phyloP scores from a whole-genome alignment of 768 basidiomycete species.

The Phylloporus arenicola region DNA sequence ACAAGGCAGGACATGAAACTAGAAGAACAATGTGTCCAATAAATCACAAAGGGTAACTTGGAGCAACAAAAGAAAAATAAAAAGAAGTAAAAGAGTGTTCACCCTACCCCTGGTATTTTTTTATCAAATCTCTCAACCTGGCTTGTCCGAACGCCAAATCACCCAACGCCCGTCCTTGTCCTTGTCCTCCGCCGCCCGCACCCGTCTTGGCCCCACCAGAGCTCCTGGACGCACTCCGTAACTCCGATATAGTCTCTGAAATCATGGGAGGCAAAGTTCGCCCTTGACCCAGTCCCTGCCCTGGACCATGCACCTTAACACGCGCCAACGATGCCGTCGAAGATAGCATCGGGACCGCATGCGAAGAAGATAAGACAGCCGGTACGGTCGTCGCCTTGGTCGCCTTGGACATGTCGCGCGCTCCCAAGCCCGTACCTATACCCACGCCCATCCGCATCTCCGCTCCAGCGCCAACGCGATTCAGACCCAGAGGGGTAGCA shows the following conservation, averaged over 20 bases:
- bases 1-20: neutral
- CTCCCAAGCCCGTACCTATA: slow-evolving; percentile 8
- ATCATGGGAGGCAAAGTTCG: slow-evolving; percentile 30
- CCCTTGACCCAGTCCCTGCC: slow-evolving; percentile 16
- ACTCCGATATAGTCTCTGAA: slow-evolving; percentile 26
- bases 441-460: neutral
- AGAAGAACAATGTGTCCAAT: neutral
- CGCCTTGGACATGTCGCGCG: slow-evolving; percentile 27
- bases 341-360: slow-evolving; percentile 67
- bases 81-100: neutral
- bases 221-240: slow-evolving; percentile 9
- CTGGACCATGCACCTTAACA: slow-evolving; percentile 26
- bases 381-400: slow-evolving; percentile 65
- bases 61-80: neutral
- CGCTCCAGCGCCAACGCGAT: neutral
- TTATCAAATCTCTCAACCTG: slow-evolving; percentile 69
- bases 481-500: neutral
- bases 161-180: slow-evolving; percentile 21
- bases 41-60: neutral
- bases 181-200: neutral
- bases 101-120: slow-evolving; percentile 61
- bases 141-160: slow-evolving; percentile 76
- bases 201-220: slow-evolving; percentile 6
- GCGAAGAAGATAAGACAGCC: slow-evolving; percentile 63
- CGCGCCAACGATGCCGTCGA: slow-evolving; percentile 73